Conservation (phyloP, 345 rosid genomes). For the Turritis glabra region DNA sequence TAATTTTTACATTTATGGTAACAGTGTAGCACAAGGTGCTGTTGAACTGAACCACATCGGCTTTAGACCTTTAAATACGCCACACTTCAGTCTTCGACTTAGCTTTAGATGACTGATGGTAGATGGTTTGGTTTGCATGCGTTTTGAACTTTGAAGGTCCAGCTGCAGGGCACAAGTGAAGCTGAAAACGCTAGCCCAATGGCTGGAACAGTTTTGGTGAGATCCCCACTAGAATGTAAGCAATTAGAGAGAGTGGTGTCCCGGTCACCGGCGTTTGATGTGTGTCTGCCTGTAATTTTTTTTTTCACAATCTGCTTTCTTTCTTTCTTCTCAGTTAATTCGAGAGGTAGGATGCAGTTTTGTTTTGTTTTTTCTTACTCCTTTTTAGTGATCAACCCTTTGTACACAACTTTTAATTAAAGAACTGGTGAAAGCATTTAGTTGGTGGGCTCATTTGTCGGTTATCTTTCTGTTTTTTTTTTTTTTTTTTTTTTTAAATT, state of each 20-base stretch:
- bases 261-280: conserved; percentile 21
- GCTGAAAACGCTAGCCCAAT: conserved; percentile 27
- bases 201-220: conserved; percentile 44
- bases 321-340: conserved; percentile 28
- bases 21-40: not conserved
- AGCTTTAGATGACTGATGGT: conserved; percentile 32
- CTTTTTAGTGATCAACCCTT: conserved; percentile 23
- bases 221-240: conserved; percentile 37
- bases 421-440: conserved; percentile 28
- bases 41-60: conserved; percentile 5
- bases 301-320: conserved; percentile 16
- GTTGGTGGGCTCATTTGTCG: conserved; percentile 22
- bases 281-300: conserved; percentile 26
- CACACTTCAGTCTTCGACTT: conserved; percentile 15
- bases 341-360: conserved; percentile 37
- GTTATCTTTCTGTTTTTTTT: not conserved
- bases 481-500: not conserved
- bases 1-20: not conserved
- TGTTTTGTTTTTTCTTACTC: not conserved
- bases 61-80: not conserved
- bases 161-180: conserved; percentile 40
- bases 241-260: conserved; percentile 36
- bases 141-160: conserved; percentile 36
- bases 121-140: conserved; percentile 23
- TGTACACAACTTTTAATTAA: conserved; percentile 31